Base-by-base conservation (phyloP, 345 rosid species). In the Kernera saxatilis region DNA sequence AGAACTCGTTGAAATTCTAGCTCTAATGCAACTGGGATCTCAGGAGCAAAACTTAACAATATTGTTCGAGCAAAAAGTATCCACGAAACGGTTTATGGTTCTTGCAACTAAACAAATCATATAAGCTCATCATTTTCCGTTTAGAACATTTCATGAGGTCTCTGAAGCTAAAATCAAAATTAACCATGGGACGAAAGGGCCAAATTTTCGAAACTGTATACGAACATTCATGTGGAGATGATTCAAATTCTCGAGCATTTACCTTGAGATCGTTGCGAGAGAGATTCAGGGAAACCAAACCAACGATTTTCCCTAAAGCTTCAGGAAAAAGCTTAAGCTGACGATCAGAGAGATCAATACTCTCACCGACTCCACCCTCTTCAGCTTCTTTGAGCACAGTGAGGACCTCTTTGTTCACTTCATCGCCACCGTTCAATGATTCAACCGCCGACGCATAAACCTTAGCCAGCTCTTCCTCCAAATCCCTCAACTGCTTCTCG, bases 251-350 rank as follows among this genome's bases (percentile, higher is more conserved):
- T n/a, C 3, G 6, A 23, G 15, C 7, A 27, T 43, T 5, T 70
- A 94, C 99, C 98, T 82, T 84, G 10, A 94, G 73, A 64, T 80
- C 86, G 68, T 94, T 91, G 71, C 72, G 81, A n/a, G 96, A 80
- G 51, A 94, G 81, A 81, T 88, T 78, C 61, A 94, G 83, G 12
- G 79, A 79, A 69, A 78, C 78, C 84, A 94, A 77, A 11, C 82
- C 85, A 13, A 32, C 68, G 71, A 84, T 74, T 75, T 80, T 88
- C 58, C 87, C 88, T 17, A 91, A 84, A 17, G 89, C 92, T 78
- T 88, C 90, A 4, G 98, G 99, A 63, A 94, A 60, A 22, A 85
- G 25, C 81, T 79, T 85, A 67, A 94, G 65, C 69, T 57, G 75
- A 58, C 88, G 77, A 48, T 81, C 84, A 18, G 91, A 80, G 59